A percentile compares a stretch with the other conserved stretches of the same genome.
phyloP scores from a whole-genome alignment of 371 early-diverging fungal genomes.

The Saksenaea oblongispora region DNA sequence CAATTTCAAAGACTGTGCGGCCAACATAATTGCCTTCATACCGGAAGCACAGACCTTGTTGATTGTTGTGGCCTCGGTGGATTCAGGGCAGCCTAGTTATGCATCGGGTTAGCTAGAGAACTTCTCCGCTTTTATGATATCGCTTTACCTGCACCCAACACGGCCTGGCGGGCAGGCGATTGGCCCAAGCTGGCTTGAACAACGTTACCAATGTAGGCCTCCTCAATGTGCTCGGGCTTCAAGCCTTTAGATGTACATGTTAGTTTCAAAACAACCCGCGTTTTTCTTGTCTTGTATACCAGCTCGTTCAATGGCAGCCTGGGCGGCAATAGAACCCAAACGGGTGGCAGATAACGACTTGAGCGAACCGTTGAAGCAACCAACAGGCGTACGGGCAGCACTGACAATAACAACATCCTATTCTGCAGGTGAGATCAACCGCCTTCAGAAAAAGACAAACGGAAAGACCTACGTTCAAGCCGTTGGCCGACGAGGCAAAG shows the following conservation, averaged over 20 bases:
- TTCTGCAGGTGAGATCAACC: not conserved
- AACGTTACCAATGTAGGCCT: slow-evolving; percentile 91
- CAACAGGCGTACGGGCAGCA: slow-evolving; percentile 77
- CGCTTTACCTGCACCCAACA: slow-evolving; percentile 60
- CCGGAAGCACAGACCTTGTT: slow-evolving; percentile 97
- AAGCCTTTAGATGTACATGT: slow-evolving; percentile 38
- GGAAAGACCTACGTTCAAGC: slow-evolving; percentile 32
- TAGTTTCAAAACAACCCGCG: not conserved
- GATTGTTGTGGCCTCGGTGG: slow-evolving; percentile 85
- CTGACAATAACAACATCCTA: slow-evolving; percentile 65
- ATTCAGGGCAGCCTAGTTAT: slow-evolving; percentile 65
- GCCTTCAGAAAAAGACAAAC: slow-evolving; percentile 1
- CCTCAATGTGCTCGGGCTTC: slow-evolving; percentile 75
- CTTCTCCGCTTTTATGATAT: not conserved
- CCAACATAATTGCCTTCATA: slow-evolving; percentile 85
- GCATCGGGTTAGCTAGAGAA: not conserved
- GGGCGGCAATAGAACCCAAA: slow-evolving; percentile 75
- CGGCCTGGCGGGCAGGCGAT: slow-evolving; percentile 87
- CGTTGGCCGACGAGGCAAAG: slow-evolving; percentile 37
- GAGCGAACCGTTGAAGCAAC: slow-evolving; percentile 71
- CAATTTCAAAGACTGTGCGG: slow-evolving; percentile 65
- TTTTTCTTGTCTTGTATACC: slow-evolving; percentile 26
- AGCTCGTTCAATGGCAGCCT: slow-evolving; percentile 67
- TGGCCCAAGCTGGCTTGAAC: slow-evolving; percentile 83
- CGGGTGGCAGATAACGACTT: slow-evolving; percentile 65